These are phyloP conservation scores for Clarireedia paspali DNA, from an alignment of 2,329 filamentous ascomycete genomes.

Conservation along the genomic window DNA sequence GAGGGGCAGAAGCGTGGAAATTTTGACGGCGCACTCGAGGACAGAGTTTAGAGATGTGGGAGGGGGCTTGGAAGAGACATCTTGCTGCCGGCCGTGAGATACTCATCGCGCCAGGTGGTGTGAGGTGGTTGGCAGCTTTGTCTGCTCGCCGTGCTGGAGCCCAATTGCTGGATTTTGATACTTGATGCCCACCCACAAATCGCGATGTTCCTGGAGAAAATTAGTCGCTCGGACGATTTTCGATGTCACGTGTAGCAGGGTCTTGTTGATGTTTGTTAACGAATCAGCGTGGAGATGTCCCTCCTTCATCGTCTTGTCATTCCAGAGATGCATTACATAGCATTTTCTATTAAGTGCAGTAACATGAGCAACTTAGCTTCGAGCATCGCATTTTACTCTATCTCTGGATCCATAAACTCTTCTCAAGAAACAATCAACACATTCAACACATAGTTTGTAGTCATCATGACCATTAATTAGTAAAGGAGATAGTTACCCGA, in stretches of 20 bases:
- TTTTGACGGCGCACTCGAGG: slow-evolving; percentile 38
- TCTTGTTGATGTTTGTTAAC: background rate
- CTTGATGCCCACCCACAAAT: background rate
- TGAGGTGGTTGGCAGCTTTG: slow-evolving; percentile 11
- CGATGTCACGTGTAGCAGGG: slow-evolving; percentile 3
- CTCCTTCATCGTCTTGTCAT: no score
- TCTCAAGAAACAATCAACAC: no score
- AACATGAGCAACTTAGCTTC: no score
- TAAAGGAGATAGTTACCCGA: background rate
- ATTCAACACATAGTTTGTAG: no score
- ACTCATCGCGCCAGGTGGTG: slow-evolving; percentile 34
- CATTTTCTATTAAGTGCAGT: no score
- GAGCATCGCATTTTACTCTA: no score
- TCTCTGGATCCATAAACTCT: no score
- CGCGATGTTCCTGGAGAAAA: slow-evolving; percentile 4
- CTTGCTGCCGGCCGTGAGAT: slow-evolving; percentile 38
- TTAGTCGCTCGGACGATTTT: slow-evolving; percentile 6
- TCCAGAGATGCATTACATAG: no score
- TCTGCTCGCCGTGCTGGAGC: slow-evolving; percentile 20
- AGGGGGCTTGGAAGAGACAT: slow-evolving; percentile 43
- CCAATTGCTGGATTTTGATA: slow-evolving; percentile 10
- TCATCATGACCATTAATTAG: no score
- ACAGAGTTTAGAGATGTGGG: slow-evolving; percentile 30
- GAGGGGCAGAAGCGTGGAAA: slow-evolving; percentile 38
- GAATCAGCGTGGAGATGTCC: no score